Evolutionary conservation across 1,284 basidiomycete genomes (phyloP).

Genomic region (Leccinum fuscescens): DNA sequence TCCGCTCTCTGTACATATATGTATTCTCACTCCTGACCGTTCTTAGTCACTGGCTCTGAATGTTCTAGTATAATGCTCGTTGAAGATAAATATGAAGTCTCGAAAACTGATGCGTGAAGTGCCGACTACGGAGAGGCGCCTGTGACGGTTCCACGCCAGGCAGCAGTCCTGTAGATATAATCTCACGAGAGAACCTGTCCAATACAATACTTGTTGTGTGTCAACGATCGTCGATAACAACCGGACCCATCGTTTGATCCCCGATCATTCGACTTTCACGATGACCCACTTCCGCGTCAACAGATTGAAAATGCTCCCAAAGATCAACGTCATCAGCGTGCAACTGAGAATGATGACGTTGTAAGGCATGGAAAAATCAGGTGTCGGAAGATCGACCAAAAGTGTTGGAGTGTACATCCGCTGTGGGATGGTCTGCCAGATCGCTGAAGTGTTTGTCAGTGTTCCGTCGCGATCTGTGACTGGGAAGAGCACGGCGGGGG

Average conservation of each 20-base stretch:
- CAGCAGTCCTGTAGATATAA: background rate
- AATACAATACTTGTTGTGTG: background rate
- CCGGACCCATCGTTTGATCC: background rate
- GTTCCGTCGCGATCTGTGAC: slow-evolving; percentile 24
- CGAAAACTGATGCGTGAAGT: background rate
- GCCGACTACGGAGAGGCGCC: background rate
- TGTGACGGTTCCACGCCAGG: background rate
- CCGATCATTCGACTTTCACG: slow-evolving; percentile 36
- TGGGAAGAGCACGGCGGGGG: slow-evolving; percentile 73
- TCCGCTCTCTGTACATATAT: background rate
- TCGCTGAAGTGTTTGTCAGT: slow-evolving; percentile 8
- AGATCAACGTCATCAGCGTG: slow-evolving; percentile 89
- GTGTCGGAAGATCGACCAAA: slow-evolving; percentile 89
- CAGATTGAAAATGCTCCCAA: slow-evolving; percentile 89
- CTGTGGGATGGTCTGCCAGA: slow-evolving; percentile 5
- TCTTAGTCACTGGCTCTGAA: background rate
- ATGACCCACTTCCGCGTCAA: slow-evolving; percentile 79
- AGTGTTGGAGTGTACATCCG: slow-evolving; percentile 79
- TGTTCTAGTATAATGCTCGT: background rate
- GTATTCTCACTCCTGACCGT: background rate
- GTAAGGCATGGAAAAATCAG: slow-evolving; percentile 99
- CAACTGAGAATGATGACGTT: slow-evolving; percentile 97
- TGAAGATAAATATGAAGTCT: background rate
- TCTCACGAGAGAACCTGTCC: background rate
- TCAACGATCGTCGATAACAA: background rate